phyloP scores from a whole-genome alignment of 1,139 yeast genomes.

The Yamadazyma sp. region DNA sequence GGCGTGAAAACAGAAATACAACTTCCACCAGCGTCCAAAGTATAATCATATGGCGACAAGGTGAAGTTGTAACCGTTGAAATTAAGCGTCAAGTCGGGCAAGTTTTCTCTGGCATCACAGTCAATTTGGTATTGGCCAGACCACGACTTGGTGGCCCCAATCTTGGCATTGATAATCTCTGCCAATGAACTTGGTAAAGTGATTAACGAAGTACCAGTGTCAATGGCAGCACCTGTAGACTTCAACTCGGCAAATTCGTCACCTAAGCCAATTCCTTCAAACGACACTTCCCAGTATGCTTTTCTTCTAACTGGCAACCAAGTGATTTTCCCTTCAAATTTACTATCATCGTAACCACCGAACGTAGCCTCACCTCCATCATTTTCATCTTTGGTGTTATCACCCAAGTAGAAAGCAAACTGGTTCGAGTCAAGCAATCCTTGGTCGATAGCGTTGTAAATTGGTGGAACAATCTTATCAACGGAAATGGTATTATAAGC shows the following conservation, averaged over 20 bases:
- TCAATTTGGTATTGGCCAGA: constrained; percentile 94
- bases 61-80: constrained; percentile 91
- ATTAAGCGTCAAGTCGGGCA: constrained; percentile 90
- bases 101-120: constrained; percentile 74
- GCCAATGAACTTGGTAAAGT: constrained; percentile 94
- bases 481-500: constrained; percentile 92
- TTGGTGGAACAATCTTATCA: constrained; percentile 85
- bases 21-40: constrained; percentile 88
- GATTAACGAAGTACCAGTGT: constrained; percentile 95
- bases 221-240: constrained; percentile 93
- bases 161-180: constrained; percentile 89
- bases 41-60: constrained; percentile 83
- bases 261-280: constrained; percentile 88
- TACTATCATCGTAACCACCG: constrained; percentile 84
- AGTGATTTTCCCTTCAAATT: constrained; percentile 77
- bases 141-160: constrained; percentile 97
- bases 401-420: constrained; percentile 90
- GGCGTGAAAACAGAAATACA: constrained; percentile 96
- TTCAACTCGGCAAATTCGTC: constrained; percentile 82
- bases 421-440: constrained; percentile 80
- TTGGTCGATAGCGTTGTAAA: constrained; percentile 80
- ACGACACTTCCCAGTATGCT: constrained; percentile 98
- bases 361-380: constrained; percentile 92
- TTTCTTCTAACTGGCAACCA: constrained; percentile 98
- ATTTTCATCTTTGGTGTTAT: constrained; percentile 58